Conservation (phyloP, 345 rosid genomes). For the rapeseed (Brassica napus) region Da-Ae NC_063450.1:15247501-15248000, state of each 20-base stretch:
- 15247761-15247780: constrained; percentile 7
- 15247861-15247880: background rate
- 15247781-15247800: constrained; percentile 26
- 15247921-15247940: constrained; percentile 10
- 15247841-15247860: constrained; percentile 22
- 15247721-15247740: constrained; percentile 6
- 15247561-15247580: background rate
- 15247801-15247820: constrained; percentile 35
- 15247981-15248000: background rate
- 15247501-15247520: constrained; percentile 2
- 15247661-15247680: background rate
- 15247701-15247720: constrained; percentile 9
- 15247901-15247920: constrained; percentile 18
- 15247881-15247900: background rate
- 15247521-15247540: constrained; percentile 23
- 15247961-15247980: no score
- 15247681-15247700: background rate
- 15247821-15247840: constrained; percentile 30
- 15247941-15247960: background rate
- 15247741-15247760: background rate
- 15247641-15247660: background rate
- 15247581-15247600: background rate
- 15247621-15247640: background rate
- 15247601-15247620: background rate
- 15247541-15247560: background rate